Conservation (phyloP, 1,284 basidiomycete genomes). For the Papiliotrema nemorosa region DNA sequence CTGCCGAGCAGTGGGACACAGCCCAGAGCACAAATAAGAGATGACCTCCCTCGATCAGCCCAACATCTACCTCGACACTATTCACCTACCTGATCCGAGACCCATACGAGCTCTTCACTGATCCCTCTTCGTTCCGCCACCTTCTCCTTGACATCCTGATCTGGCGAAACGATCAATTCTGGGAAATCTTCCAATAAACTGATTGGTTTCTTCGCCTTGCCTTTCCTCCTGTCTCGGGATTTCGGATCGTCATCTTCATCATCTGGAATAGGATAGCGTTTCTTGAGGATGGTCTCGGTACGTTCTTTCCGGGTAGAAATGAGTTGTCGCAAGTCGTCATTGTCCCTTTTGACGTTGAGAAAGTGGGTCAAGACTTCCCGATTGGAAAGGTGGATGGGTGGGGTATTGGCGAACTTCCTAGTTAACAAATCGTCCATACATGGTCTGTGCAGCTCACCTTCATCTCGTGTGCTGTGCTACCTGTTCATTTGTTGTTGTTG, state of each 20-base stretch:
- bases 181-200: not conserved
- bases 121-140: slow-evolving; percentile 46
- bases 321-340: slow-evolving; percentile 63
- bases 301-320: slow-evolving; percentile 51
- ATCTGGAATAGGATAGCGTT: slow-evolving; percentile 16
- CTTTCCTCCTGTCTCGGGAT: not conserved
- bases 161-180: slow-evolving; percentile 13
- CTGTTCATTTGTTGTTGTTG: not conserved
- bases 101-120: slow-evolving; percentile 76
- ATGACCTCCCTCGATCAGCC: slow-evolving; percentile 59
- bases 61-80: slow-evolving; percentile 58
- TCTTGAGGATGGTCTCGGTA: slow-evolving; percentile 10
- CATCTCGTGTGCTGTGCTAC: slow-evolving; percentile 12
- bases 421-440: not conserved
- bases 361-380: slow-evolving; percentile 79
- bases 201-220: not conserved
- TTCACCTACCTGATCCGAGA: slow-evolving; percentile 79
- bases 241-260: slow-evolving; percentile 2
- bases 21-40: slow-evolving; percentile 60
- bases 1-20: slow-evolving; percentile 61
- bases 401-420: slow-evolving; percentile 66
- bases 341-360: slow-evolving; percentile 62
- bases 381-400: slow-evolving; percentile 77
- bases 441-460: slow-evolving; percentile 16
- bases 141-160: slow-evolving; percentile 53